A percentile compares a stretch with the other conserved stretches of the same genome.
Conservation (phyloP, 345 rosid genomes). For the Populus alba region DNA sequence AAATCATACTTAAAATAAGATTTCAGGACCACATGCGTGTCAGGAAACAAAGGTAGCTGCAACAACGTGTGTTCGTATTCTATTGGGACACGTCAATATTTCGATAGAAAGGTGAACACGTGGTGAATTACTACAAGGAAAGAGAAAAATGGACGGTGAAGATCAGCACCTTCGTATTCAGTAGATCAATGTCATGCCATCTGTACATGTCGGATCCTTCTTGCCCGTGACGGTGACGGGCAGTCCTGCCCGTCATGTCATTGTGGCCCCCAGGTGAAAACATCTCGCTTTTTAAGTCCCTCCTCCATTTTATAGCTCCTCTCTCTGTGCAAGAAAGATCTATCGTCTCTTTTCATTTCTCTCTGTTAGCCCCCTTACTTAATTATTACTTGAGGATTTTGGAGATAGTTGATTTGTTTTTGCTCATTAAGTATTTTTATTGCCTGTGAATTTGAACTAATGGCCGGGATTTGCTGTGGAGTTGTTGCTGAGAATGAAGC, state of each 20-base stretch:
- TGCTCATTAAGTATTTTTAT: not conserved
- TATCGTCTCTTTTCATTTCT: constrained; percentile 7
- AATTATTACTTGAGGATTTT: not conserved
- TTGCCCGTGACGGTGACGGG: constrained; percentile 73
- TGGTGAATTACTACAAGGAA: constrained; percentile 20
- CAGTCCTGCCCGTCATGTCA: constrained; percentile 56
- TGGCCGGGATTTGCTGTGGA: constrained; percentile 86
- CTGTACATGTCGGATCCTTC: constrained; percentile 59
- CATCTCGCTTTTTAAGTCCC: not conserved
- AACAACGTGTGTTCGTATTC: constrained; percentile 20
- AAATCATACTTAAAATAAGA: not conserved
- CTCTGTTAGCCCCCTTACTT: not conserved
- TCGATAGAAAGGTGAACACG: constrained; percentile 28
- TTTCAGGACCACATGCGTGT: constrained; percentile 77
- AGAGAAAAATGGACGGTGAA: constrained; percentile 46
- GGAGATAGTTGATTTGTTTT: not conserved
- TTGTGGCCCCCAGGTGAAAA: constrained; percentile 60
- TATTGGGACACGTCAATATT: constrained; percentile 58
- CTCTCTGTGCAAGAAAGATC: not conserved
- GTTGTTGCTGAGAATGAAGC: constrained; percentile 69
- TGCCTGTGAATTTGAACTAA: constrained; percentile 5
- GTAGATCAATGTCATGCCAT: constrained; percentile 62
- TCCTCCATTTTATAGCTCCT: constrained; percentile 25
- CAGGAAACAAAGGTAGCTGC: constrained; percentile 40
- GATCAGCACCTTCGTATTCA: constrained; percentile 45